These are phyloP conservation scores for Boletellus deceptivus DNA, from an alignment of 1,284 basidiomycete genomes.

Conservation along the genomic window DNA sequence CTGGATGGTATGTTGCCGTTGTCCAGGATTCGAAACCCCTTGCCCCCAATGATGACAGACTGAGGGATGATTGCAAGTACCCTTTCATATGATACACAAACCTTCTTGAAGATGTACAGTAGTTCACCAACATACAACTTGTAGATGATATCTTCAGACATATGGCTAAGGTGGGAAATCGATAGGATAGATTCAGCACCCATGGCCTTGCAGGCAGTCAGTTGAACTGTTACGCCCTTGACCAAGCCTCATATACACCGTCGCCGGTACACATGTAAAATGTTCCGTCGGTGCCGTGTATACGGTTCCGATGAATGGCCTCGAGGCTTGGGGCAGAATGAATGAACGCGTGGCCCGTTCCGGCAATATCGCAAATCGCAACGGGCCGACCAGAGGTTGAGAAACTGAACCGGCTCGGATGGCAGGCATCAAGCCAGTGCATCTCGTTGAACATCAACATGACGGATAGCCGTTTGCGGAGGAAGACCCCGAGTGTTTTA, in stretches of 20 bases:
- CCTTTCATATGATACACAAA: too few species aligned
- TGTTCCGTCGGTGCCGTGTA: neutral
- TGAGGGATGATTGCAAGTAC: too few species aligned
- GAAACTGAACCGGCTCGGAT: neutral
- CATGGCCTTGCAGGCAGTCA: neutral
- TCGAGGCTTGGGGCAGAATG: slow-evolving; percentile 5
- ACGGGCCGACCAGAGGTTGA: neutral
- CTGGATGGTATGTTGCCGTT: too few species aligned
- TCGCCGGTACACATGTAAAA: neutral
- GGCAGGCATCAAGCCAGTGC: neutral
- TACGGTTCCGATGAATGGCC: neutral
- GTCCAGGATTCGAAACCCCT: too few species aligned
- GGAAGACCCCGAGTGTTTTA: too few species aligned
- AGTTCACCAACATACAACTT: too few species aligned
- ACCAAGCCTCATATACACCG: neutral
- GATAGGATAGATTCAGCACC: neutral
- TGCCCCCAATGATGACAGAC: too few species aligned
- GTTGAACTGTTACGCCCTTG: neutral
- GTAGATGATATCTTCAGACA: too few species aligned
- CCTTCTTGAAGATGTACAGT: too few species aligned
- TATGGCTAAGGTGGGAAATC: too few species aligned
- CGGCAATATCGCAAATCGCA: too few species aligned
- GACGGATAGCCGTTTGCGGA: too few species aligned
- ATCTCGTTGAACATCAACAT: neutral
- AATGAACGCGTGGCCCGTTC: slow-evolving; percentile 16